Base-by-base conservation (phyloP, 2,329 filamentous ascomycete genomes). In the Colletotrichum eleusines region DNA sequence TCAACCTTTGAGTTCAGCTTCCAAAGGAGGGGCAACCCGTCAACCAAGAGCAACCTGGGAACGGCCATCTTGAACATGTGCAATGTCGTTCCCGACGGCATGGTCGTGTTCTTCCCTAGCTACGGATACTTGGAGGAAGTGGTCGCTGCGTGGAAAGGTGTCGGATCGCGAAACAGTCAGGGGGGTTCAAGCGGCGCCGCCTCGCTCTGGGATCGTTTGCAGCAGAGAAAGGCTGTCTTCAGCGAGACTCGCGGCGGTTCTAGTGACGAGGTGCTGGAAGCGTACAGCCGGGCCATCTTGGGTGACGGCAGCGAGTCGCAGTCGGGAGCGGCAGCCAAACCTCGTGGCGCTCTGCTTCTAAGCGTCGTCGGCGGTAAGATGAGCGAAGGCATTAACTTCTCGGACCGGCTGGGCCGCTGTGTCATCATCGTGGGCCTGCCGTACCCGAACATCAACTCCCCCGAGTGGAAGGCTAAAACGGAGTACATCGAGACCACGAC, bases 351-450 rank as follows among this genome's bases (percentile, higher is more conserved):
- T 0, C 83, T 98, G 0, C 87, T 99, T 0, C 88, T 99, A 33
- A 95, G 94, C 64, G 95, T 99, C 3, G 92, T 99, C 3, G 95
- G 95, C 65, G 96, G 96, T 18, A 97, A 95, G 75, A 91, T 99
- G 82, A 97, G 94, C 69, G 96, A 99, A 81, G 96, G 96, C 74
- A 99, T 99, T 83, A 99, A 99, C 81, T 99, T 99, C 83, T 95
- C 94, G 0, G 95, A 99, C 81, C 86, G 88, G 3, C 89, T 99
- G 0, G 96, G 96, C 1, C 91, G 96, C 33, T 95, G 93, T 64
- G 94, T 99, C 11, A 84, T 97, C 18, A 92, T 98, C n/a, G 89
- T 98, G 18, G 96, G 96, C 0, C 84, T 99, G 5, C 96, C 96
- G 0, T 99, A 97, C 75, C 94, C 96, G 0, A 99, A 98, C 75